phyloP scores from a whole-genome alignment of 805 yeast species.

The Candida glaebosa region DNA sequence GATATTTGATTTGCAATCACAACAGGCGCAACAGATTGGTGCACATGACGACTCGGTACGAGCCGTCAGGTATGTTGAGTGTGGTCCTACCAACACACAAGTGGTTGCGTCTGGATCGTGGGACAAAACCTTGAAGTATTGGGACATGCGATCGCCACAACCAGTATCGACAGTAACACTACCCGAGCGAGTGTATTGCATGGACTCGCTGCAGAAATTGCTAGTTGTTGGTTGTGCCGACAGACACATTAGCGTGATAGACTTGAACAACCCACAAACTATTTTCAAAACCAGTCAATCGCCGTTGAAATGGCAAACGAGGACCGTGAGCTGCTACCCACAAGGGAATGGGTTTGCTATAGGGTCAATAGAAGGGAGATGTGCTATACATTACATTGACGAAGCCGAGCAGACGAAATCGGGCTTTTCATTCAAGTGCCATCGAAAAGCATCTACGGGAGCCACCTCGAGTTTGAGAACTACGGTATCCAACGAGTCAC shows the following conservation, averaged over 20 bases:
- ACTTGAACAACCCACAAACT: slow-evolving; percentile 76
- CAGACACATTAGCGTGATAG: slow-evolving; percentile 71
- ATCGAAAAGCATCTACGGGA: slow-evolving; percentile 59
- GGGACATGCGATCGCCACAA: slow-evolving; percentile 87
- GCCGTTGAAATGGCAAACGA: slow-evolving; percentile 87
- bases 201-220: slow-evolving; percentile 79
- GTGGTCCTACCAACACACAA: slow-evolving; percentile 79
- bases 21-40: slow-evolving; percentile 83
- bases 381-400: slow-evolving; percentile 90
- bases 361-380: slow-evolving; percentile 92
- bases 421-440: slow-evolving; percentile 93
- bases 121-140: slow-evolving; percentile 92
- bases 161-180: slow-evolving; percentile 78
- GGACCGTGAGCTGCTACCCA: slow-evolving; percentile 80
- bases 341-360: slow-evolving; percentile 89
- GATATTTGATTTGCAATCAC: slow-evolving; percentile 75
- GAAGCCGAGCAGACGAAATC: slow-evolving; percentile 67
- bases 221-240: slow-evolving; percentile 95
- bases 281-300: slow-evolving; percentile 71
- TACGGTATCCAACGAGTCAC: slow-evolving; percentile 43
- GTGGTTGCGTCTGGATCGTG: slow-evolving; percentile 91
- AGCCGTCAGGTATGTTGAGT: slow-evolving; percentile 69
- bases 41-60: slow-evolving; percentile 79
- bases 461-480: slow-evolving; percentile 25
- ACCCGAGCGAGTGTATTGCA: slow-evolving; percentile 87